Evolutionary conservation across 1,139 yeast genomes (phyloP).

Genomic region (Saccharomyces hybrid): DNA sequence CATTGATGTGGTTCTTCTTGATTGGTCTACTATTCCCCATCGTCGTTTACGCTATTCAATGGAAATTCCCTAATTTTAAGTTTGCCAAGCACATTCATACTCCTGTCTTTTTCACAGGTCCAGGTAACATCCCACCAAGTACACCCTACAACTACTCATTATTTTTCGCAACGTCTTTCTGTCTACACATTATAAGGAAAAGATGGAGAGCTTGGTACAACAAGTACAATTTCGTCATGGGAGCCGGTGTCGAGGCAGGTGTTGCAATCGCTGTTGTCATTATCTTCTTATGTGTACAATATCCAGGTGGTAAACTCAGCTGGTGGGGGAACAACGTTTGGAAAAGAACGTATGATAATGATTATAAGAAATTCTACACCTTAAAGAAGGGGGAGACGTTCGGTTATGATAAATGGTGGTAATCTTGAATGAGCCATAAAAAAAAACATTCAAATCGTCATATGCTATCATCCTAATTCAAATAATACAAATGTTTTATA

Average conservation of each 20-base stretch:
- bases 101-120: conserved; percentile 37
- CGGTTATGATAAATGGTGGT: conserved; percentile 39
- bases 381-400: conserved; percentile 34
- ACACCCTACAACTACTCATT: conserved; percentile 47
- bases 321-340: conserved; percentile 51
- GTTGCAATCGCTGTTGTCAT: conserved; percentile 45
- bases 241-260: conserved; percentile 55
- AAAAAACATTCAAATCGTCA: neutral
- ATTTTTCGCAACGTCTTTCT: conserved; percentile 40
- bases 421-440: conserved; percentile 1
- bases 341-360: conserved; percentile 31
- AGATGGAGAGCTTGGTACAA: conserved; percentile 37
- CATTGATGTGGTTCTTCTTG: conserved; percentile 35
- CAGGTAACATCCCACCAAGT: conserved; percentile 37
- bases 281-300: conserved; percentile 45
- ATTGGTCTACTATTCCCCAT: conserved; percentile 34
- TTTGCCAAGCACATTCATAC: conserved; percentile 30
- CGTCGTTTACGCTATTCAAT: conserved; percentile 28
- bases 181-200: conserved; percentile 27
- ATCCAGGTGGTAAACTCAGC: conserved; percentile 35
- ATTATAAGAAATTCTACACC: conserved; percentile 28
- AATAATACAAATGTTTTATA: neutral
- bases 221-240: conserved; percentile 37
- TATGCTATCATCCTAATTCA: neutral
- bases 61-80: conserved; percentile 35